A percentile compares a stretch with the other conserved stretches of the same genome.
Evolutionary conservation across 306 rosid species (phyloP).

Genomic region (Fragaria iinumae): DNA sequence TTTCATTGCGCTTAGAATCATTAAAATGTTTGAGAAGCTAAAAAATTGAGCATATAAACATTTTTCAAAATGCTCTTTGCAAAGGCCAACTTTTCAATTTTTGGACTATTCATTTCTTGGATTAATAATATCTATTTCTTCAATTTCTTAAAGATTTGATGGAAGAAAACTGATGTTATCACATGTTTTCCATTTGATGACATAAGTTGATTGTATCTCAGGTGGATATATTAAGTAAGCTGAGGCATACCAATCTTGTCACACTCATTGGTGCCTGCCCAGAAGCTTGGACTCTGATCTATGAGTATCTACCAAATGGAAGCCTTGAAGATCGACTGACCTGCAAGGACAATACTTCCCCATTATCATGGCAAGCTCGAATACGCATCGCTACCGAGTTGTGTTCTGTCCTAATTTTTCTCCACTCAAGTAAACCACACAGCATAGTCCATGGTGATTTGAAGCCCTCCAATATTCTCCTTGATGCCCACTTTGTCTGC

Average conservation of each 20-base stretch:
- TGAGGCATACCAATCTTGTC: slow-evolving; percentile 81
- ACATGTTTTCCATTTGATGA: slow-evolving; percentile 9
- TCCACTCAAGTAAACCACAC: slow-evolving; percentile 77
- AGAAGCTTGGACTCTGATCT: slow-evolving; percentile 60
- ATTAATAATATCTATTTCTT: not conserved
- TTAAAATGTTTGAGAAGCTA: not conserved
- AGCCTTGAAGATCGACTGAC: slow-evolving; percentile 83
- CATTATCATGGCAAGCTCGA: slow-evolving; percentile 85
- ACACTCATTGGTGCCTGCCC: slow-evolving; percentile 80
- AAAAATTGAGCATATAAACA: not conserved
- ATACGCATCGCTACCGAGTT: slow-evolving; percentile 67
- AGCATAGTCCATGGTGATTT: slow-evolving; percentile 79
- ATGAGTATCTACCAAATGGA: slow-evolving; percentile 85
- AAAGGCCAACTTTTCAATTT: not conserved
- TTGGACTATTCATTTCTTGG: not conserved
- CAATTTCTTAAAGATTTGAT: not conserved
- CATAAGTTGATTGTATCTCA: slow-evolving; percentile 32
- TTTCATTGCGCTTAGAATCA: not conserved
- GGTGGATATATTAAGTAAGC: slow-evolving; percentile 74
- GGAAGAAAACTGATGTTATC: slow-evolving; percentile 11
- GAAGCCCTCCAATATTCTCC: slow-evolving; percentile 77
- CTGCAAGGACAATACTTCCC: slow-evolving; percentile 61
- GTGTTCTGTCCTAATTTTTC: slow-evolving; percentile 82
- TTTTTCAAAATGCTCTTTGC: not conserved
- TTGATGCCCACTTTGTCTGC: slow-evolving; percentile 61